Percentiles rank a stretch among this genome's conserved stretches.
phyloP scores from a whole-genome alignment of 768 basidiomycete genomes.

The Agaricus blazei region DNA sequence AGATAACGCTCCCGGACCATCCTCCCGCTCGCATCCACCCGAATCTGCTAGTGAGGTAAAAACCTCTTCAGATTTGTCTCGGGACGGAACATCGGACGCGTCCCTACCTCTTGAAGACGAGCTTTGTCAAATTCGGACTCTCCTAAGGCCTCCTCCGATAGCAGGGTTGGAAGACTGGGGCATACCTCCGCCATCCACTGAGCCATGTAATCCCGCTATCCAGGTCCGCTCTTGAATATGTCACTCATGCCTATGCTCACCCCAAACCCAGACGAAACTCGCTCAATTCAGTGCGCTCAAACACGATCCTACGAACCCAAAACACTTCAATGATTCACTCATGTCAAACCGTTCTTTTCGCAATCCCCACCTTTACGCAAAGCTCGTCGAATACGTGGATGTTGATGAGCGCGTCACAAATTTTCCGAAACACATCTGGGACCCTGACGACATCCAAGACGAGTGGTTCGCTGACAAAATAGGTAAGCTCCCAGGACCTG shows the following conservation, averaged over 20 bases:
- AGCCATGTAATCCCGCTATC: conserved; percentile 57
- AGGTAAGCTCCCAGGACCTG: conserved; percentile 45
- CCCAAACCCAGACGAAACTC: conserved; percentile 62
- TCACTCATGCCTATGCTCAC: not conserved
- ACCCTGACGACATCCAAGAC: conserved; percentile 53
- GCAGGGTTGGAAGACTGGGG: conserved; percentile 70
- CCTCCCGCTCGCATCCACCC: conserved; percentile 11
- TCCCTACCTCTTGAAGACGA: conserved; percentile 38
- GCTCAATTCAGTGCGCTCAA: conserved; percentile 75
- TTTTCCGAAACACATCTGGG: conserved; percentile 73
- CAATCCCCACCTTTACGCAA: conserved; percentile 94
- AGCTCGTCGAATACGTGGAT: conserved; percentile 91
- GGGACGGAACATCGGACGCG: conserved; percentile 9
- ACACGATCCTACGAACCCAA: conserved; percentile 51
- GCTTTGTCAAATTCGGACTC: conserved; percentile 43
- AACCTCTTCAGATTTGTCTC: not conserved
- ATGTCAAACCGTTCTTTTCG: conserved; percentile 91
- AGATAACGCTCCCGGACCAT: conserved; percentile 15
- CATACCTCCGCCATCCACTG: conserved; percentile 55
- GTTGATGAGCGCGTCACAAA: conserved; percentile 86
- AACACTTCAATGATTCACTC: conserved; percentile 94
- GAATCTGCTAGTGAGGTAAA: not conserved
- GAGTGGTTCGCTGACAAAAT: conserved; percentile 79
- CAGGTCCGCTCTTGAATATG: conserved; percentile 35
- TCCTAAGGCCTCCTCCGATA: conserved; percentile 61